These are phyloP conservation scores for Rauvolfia tetraphylla DNA, from an alignment of 257 asterid genomes.

Conservation along the genomic window DNA sequence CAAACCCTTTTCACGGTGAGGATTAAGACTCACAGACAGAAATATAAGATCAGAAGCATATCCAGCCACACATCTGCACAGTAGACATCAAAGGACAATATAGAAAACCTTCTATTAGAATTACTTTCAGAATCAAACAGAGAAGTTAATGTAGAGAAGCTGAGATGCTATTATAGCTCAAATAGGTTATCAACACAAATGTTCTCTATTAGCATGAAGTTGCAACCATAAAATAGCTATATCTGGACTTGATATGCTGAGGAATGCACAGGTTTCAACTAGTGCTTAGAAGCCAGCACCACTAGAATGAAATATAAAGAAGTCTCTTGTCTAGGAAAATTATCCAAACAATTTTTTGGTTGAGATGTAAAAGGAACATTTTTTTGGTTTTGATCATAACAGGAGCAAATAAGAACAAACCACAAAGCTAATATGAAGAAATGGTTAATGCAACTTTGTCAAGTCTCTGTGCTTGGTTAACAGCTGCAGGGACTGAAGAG, in stretches of 20 bases:
- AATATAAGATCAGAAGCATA: slow-evolving; percentile 87
- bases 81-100: slow-evolving; percentile 17
- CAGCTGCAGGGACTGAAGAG: neutral
- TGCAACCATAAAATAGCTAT: neutral
- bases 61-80: slow-evolving; percentile 82
- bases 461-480: neutral
- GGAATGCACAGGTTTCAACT: neutral
- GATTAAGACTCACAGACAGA: slow-evolving; percentile 67
- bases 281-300: neutral
- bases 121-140: neutral
- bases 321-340: neutral
- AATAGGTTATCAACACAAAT: neutral
- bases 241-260: neutral
- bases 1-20: slow-evolving; percentile 73
- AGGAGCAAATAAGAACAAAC: neutral
- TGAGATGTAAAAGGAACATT: neutral
- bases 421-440: neutral
- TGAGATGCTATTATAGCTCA: neutral
- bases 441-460: neutral
- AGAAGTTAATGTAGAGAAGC: neutral
- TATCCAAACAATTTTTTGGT: neutral
- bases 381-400: neutral
- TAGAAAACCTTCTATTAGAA: neutral
- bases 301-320: neutral
- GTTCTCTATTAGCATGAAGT: neutral